Evolutionary conservation across 1,284 basidiomycete genomes (phyloP).

Genomic region (Fomitopsis palustris): DNA sequence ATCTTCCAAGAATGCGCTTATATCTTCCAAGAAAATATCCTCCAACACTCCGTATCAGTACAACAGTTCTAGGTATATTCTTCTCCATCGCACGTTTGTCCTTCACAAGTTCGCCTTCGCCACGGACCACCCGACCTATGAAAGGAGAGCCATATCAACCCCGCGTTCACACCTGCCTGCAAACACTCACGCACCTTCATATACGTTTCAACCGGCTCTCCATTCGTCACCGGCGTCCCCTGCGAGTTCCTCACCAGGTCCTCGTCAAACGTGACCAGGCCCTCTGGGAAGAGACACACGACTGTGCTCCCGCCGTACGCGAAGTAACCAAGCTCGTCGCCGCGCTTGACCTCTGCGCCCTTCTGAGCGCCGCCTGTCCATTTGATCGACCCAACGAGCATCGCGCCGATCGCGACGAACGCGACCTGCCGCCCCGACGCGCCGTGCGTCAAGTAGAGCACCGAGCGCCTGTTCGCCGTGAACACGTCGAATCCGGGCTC

Average conservation of each 20-base stretch:
- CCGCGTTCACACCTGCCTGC: background rate
- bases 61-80: background rate
- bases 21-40: too few relatives aligned
- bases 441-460: conserved; percentile 49
- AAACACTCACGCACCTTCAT: conserved; percentile 49
- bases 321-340: conserved; percentile 62
- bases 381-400: conserved; percentile 40
- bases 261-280: conserved; percentile 57
- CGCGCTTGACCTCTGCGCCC: conserved; percentile 38
- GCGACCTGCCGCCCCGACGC: conserved; percentile 45
- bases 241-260: conserved; percentile 62
- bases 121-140: background rate
- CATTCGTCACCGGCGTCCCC: background rate
- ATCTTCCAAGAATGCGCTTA: too few relatives aligned
- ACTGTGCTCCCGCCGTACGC: conserved; percentile 72
- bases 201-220: conserved; percentile 64
- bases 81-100: background rate
- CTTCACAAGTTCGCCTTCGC: background rate
- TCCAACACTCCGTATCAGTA: too few relatives aligned
- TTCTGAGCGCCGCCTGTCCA: conserved; percentile 30
- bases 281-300: conserved; percentile 62
- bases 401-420: conserved; percentile 61
- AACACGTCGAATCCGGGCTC: conserved; percentile 69
- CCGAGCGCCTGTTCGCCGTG: conserved; percentile 64
- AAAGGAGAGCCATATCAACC: background rate